Conservation (phyloP, 2,329 filamentous ascomycete genomes). For the Thermothelomyces thermophilus region DNA sequence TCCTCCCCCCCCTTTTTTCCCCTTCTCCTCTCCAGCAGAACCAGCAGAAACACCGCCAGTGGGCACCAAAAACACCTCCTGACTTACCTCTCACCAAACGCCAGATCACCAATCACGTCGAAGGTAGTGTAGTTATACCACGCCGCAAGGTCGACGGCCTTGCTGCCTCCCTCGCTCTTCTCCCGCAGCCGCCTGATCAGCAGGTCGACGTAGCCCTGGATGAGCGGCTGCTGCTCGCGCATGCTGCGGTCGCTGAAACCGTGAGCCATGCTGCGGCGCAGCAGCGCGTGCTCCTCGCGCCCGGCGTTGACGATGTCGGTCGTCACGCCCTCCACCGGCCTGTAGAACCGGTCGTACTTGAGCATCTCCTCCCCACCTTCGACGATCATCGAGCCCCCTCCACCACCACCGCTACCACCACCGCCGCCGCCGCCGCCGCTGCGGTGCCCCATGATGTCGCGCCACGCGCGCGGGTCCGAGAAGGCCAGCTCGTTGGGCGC, state of each 20-base stretch:
- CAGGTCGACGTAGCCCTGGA: slow-evolving; percentile 33
- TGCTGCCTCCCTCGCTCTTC: slow-evolving; percentile 4
- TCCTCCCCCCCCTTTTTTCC: no score
- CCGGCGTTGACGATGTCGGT: slow-evolving; percentile 29
- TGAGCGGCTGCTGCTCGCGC: slow-evolving; percentile 37
- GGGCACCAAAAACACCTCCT: no score
- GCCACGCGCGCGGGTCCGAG: slow-evolving; percentile 33
- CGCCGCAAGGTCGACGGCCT: slow-evolving; percentile 23
- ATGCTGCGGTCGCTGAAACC: slow-evolving; percentile 36
- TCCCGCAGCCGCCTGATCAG: slow-evolving; percentile 29
- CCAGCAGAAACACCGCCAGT: no score
- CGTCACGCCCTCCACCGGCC: slow-evolving; percentile 22
- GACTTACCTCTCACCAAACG: slow-evolving; percentile 24
- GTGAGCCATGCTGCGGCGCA: slow-evolving; percentile 34
- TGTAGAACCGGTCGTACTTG: slow-evolving; percentile 29
- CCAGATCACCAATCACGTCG: slow-evolving; percentile 27
- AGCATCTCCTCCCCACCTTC: slow-evolving; percentile 24
- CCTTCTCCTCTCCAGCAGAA: no score
- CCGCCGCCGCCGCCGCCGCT: slow-evolving; percentile 12
- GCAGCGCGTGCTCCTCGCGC: slow-evolving; percentile 30
- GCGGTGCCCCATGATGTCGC: slow-evolving; percentile 35
- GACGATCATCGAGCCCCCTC: background rate
- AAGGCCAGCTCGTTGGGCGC: slow-evolving; percentile 43
- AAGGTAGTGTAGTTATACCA: slow-evolving; percentile 35
- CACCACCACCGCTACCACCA: background rate